These are phyloP conservation scores for Xylaria sp. DNA, from an alignment of 2,329 filamentous ascomycete species.

Conservation along the genomic window DNA sequence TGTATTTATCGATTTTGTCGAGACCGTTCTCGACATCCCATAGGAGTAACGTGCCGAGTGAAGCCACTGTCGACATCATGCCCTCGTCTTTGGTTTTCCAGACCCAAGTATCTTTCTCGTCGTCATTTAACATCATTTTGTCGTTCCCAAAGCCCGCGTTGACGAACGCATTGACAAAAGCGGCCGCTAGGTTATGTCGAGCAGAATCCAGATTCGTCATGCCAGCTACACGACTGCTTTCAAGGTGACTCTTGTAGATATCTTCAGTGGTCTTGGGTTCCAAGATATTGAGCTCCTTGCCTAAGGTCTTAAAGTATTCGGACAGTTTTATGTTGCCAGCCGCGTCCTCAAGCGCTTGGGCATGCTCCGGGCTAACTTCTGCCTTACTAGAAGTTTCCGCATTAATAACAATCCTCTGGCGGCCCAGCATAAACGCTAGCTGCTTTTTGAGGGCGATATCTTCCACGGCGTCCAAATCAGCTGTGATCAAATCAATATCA, in stretches of 20 bases:
- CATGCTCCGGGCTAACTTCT: conserved; percentile 74
- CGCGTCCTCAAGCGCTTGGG: conserved; percentile 81
- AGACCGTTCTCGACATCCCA: conserved; percentile 95
- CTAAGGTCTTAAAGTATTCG: conserved; percentile 92
- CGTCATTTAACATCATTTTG: conserved; percentile 95
- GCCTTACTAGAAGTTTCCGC: conserved; percentile 55
- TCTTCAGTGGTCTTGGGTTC: conserved; percentile 98
- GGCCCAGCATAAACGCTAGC: conserved; percentile 90
- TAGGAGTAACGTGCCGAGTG: conserved; percentile 87
- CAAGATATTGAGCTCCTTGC: conserved; percentile 95
- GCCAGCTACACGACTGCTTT: conserved; percentile 91
- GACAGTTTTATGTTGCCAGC: conserved; percentile 88
- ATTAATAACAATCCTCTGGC: conserved; percentile 88
- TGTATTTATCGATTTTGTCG: conserved; percentile 95
- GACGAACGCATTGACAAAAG: conserved; percentile 96
- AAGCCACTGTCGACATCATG: conserved; percentile 96
- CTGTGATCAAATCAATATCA: conserved; percentile 82
- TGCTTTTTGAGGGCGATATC: conserved; percentile 91
- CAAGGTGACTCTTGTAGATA: conserved; percentile 98
- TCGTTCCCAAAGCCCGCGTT: conserved; percentile 96
- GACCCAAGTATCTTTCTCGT: conserved; percentile 92
- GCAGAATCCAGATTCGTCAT: conserved; percentile 96
- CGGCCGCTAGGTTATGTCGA: conserved; percentile 93
- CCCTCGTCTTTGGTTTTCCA: conserved; percentile 99
- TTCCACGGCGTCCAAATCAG: conserved; percentile 81